These are phyloP conservation scores for Samsoniella hepiali DNA, from an alignment of 2,329 filamentous ascomycete species.

Conservation along the genomic window DNA sequence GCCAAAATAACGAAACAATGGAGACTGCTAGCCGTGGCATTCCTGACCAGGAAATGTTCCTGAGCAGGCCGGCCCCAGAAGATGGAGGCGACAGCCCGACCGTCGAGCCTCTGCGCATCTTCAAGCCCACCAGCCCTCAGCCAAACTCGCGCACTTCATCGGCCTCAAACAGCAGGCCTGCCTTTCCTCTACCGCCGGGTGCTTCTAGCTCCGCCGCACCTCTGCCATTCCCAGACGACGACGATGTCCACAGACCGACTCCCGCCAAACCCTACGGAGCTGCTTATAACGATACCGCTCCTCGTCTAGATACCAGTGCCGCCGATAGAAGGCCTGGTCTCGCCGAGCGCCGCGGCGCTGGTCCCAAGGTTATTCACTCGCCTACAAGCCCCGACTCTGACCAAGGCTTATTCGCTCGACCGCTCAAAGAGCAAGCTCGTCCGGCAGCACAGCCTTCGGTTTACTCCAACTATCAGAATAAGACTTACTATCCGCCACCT, in stretches of 20 bases:
- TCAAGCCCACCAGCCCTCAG: constrained; percentile 69
- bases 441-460: constrained; percentile 40
- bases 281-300: constrained; percentile 48
- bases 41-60: constrained; percentile 80
- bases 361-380: constrained; percentile 77
- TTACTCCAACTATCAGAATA: constrained; percentile 52
- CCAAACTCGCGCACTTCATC: constrained; percentile 43
- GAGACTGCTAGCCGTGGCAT: constrained; percentile 55
- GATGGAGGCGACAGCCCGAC: constrained; percentile 67
- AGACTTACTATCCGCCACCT: constrained; percentile 60
- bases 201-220: constrained; percentile 66
- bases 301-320: constrained; percentile 54
- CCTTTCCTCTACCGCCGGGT: constrained; percentile 63
- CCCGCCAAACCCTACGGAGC: constrained; percentile 44
- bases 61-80: constrained; percentile 54
- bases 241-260: constrained; percentile 48
- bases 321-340: constrained; percentile 61
- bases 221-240: constrained; percentile 72
- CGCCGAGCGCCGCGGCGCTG: constrained; percentile 78
- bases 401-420: constrained; percentile 75
- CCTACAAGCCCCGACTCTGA: constrained; percentile 75
- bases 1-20: not conserved
- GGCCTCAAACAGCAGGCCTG: constrained; percentile 47
- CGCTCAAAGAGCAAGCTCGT: constrained; percentile 43
- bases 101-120: constrained; percentile 79